Percentiles rank a stretch among this genome's conserved stretches.
These are phyloP conservation scores for Austropuccinia psidii DNA, from an alignment of 1,284 basidiomycete species.

Conservation along the genomic window DNA sequence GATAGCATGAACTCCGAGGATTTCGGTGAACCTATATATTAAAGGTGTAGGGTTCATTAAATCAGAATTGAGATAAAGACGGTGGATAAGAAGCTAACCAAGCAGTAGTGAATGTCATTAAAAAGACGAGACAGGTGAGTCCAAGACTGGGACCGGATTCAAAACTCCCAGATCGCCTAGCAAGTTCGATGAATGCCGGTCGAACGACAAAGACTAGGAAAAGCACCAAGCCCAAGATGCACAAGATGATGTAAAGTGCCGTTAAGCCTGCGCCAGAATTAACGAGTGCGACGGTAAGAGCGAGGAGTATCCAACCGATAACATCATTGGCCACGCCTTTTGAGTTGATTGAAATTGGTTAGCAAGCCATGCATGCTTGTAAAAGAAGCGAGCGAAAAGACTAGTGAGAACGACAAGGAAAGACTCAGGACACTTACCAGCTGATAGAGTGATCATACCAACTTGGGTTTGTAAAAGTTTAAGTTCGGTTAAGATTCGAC, in stretches of 20 bases:
- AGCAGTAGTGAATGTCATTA: conserved; percentile 33
- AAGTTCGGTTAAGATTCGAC: conserved; percentile 67
- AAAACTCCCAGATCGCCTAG: conserved; percentile 27
- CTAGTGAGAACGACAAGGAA: background rate
- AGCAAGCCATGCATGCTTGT: background rate
- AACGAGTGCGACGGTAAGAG: conserved; percentile 79
- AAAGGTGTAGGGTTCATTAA: conserved; percentile 45
- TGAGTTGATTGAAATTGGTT: background rate
- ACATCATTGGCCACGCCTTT: conserved; percentile 76
- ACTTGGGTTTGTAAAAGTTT: conserved; percentile 82
- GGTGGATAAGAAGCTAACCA: conserved; percentile 39
- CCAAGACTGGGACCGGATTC: conserved; percentile 28
- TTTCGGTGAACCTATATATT: conserved; percentile 42
- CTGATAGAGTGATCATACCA: conserved; percentile 83
- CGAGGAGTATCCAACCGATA: conserved; percentile 60
- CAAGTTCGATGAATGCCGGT: conserved; percentile 21
- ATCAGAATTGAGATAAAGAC: conserved; percentile 40
- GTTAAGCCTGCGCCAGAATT: conserved; percentile 64
- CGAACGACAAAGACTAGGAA: conserved; percentile 27
- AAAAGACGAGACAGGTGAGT: conserved; percentile 28
- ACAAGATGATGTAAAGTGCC: conserved; percentile 47
- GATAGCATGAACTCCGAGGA: conserved; percentile 48
- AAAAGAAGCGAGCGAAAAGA: background rate
- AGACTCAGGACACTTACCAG: conserved; percentile 50
- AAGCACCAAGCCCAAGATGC: conserved; percentile 14